Conservation (phyloP, 139 green algal genomes). For the Chlamydomonas urium region DNA sequence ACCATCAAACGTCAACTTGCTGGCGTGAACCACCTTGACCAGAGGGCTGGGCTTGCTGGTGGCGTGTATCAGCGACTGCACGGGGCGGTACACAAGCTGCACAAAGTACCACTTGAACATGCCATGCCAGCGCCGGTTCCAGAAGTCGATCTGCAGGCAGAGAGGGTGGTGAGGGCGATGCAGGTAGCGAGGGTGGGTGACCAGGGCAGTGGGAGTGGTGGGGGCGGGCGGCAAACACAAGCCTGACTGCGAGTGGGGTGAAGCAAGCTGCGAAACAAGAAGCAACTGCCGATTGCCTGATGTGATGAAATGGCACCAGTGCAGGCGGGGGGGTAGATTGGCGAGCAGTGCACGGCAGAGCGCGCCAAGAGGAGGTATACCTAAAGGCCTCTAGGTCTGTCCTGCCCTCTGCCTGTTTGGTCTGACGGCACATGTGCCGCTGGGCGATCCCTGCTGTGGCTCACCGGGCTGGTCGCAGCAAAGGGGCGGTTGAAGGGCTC, state of each 20-base stretch:
- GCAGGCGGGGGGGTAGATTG: no score
- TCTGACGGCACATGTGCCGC: not conserved
- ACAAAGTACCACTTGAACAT: not conserved
- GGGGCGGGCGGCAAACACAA: not conserved
- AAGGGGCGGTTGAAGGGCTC: not conserved
- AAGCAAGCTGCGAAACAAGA: not conserved
- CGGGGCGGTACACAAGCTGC: not conserved
- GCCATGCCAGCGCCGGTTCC: no score
- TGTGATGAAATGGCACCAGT: no score
- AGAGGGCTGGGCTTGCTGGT: not conserved
- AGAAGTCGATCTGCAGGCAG: not conserved
- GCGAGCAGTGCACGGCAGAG: no score
- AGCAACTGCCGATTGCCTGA: not conserved
- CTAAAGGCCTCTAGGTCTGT: constrained; percentile 4
- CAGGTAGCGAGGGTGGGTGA: not conserved
- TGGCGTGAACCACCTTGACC: not conserved
- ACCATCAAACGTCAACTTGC: no score
- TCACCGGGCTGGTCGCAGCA: not conserved
- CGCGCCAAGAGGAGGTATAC: no score
- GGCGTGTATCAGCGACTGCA: not conserved
- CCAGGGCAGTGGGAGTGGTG: not conserved
- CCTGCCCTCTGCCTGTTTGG: not conserved
- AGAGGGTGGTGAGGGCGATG: not conserved
- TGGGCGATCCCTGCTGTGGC: not conserved
- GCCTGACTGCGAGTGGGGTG: not conserved